These are phyloP conservation scores for Ustilago tritici DNA, from an alignment of 1,284 basidiomycete species.

Conservation along the genomic window DNA sequence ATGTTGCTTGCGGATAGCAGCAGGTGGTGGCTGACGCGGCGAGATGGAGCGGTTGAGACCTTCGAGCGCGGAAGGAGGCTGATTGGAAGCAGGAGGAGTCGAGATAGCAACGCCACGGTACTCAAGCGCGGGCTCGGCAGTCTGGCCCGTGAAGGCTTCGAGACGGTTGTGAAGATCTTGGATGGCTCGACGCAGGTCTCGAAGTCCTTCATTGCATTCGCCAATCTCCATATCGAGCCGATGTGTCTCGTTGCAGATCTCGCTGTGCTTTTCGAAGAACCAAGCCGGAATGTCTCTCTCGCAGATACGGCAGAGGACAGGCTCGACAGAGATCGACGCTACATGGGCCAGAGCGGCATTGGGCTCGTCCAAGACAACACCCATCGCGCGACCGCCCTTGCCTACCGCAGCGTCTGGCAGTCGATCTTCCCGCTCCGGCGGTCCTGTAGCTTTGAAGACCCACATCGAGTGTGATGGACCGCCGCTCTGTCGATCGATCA, in stretches of 20 bases:
- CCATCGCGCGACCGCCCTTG: constrained; percentile 37
- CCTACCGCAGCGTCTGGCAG: constrained; percentile 42
- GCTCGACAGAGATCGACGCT: constrained; percentile 73
- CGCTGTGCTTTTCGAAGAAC: constrained; percentile 99
- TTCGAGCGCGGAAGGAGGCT: constrained; percentile 69
- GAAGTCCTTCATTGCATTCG: constrained; percentile 91
- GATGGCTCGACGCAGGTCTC: constrained; percentile 83
- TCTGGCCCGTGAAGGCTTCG: constrained; percentile 42
- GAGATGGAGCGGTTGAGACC: constrained; percentile 60
- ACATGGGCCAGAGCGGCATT: constrained; percentile 47
- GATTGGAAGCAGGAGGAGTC: constrained; percentile 57
- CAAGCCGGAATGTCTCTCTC: constrained; percentile 96
- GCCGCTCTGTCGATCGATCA: constrained; percentile 88
- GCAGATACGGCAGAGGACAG: constrained; percentile 97
- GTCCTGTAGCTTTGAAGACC: constrained; percentile 87
- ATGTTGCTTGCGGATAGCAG: constrained; percentile 70
- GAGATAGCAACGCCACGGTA: constrained; percentile 83
- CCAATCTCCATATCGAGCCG: constrained; percentile 93
- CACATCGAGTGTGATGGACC: constrained; percentile 97
- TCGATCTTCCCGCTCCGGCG: constrained; percentile 59
- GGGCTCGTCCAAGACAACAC: constrained; percentile 39
- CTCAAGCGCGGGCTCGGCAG: constrained; percentile 72
- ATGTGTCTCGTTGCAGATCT: constrained; percentile 97
- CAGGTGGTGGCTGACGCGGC: constrained; percentile 53
- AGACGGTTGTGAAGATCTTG: constrained; percentile 52